Percentiles rank a stretch among this genome's conserved stretches.
phyloP scores from a whole-genome alignment of 129 eudicot species.

The Ambrosia artemisiifolia region DNA sequence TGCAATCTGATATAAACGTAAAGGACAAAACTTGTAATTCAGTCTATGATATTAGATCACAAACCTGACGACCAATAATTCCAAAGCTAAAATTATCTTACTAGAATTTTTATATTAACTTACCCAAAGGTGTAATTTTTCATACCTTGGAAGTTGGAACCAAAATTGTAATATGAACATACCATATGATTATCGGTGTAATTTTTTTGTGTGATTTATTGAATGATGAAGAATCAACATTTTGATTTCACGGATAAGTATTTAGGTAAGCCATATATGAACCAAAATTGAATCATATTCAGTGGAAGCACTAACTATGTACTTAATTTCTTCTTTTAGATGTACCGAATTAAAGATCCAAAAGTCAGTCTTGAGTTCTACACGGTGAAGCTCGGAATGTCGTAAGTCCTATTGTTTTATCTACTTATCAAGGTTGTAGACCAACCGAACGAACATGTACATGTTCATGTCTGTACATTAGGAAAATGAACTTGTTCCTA shows the following conservation, averaged over 20 bases:
- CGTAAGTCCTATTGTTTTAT: conserved; percentile 59
- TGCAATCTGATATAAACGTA: too few relatives aligned
- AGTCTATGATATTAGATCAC: too few relatives aligned
- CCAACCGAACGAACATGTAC: background rate
- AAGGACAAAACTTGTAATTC: too few relatives aligned
- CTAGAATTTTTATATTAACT: too few relatives aligned
- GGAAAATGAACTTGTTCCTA: background rate
- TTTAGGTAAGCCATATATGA: background rate
- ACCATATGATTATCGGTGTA: too few relatives aligned
- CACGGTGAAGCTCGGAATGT: conserved; percentile 82
- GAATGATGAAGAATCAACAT: background rate
- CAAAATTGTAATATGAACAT: too few relatives aligned
- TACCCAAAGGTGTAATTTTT: too few relatives aligned
- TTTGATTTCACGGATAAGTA: background rate
- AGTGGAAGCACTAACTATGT: conserved; percentile 5
- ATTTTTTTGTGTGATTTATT: background rate
- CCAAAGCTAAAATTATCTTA: too few relatives aligned
- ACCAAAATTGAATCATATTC: background rate
- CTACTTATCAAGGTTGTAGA: background rate
- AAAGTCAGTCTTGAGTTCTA: conserved; percentile 77
- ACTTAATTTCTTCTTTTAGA: conserved; percentile 50
- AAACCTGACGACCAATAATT: too few relatives aligned
- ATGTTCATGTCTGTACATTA: background rate
- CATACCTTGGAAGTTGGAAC: too few relatives aligned
- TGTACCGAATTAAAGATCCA: conserved; percentile 93